Percentiles rank a stretch among this genome's conserved stretches.
phyloP scores from a whole-genome alignment of 345 rosid genomes.

The Linum usitatissimum region DNA sequence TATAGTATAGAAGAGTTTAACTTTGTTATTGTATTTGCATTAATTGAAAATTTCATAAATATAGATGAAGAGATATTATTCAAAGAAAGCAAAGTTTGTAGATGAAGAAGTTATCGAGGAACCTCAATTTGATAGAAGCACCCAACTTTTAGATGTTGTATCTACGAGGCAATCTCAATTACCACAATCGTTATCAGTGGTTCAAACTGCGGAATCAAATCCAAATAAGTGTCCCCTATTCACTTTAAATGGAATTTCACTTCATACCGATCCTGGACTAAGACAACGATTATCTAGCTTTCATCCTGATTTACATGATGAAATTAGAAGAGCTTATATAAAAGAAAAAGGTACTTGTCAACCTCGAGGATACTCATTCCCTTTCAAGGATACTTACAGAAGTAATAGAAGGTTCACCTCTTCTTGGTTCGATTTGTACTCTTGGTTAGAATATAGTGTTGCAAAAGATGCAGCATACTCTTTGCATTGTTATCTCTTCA shows the following conservation, averaged over 20 bases:
- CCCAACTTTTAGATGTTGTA: no score
- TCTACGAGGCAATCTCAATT: not conserved
- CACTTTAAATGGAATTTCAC: not conserved
- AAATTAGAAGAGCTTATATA: not conserved
- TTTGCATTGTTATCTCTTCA: conserved; percentile 5
- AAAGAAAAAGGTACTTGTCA: not conserved
- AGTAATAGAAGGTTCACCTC: not conserved
- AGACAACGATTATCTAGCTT: not conserved
- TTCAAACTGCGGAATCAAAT: not conserved
- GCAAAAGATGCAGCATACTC: not conserved
- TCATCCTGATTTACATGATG: not conserved
- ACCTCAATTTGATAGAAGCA: no score
- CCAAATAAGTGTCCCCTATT: not conserved
- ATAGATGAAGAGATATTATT: no score
- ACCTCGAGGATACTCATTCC: not conserved
- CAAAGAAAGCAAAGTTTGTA: no score
- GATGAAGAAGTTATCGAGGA: no score
- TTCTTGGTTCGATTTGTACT: conserved; percentile 1
- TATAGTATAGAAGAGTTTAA: no score
- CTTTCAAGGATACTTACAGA: not conserved
- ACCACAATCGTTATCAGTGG: not conserved
- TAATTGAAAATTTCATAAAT: no score
- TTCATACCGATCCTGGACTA: not conserved
- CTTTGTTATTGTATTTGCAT: no score
- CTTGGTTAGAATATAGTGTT: conserved; percentile 10